Base-by-base conservation (phyloP, 2,329 filamentous ascomycete genomes). In the Sporothrix curviconia region DNA sequence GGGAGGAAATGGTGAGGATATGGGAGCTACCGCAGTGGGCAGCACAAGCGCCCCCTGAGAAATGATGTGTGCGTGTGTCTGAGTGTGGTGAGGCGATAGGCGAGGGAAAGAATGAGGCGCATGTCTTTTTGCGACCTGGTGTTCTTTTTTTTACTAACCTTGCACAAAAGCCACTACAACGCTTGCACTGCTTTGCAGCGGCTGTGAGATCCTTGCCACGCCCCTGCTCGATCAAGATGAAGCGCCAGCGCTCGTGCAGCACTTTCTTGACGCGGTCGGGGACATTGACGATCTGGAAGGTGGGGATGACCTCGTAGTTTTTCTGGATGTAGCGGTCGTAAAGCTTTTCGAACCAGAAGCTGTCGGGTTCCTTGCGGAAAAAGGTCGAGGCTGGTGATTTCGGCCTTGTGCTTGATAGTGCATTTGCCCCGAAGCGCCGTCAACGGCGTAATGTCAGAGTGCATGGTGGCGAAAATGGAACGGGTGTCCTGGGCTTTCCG, bases 321-420 rank as follows among this genome's bases (percentile, higher is more conserved):
- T 95, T 92, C 69, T 96, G 91, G 63, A 99, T 97, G 75, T 97
- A 99, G 59, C 94, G 89, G 74, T 99, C 94, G 72, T 95, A 97
- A 66, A 97, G 83, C 70, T 96, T 95, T 67, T 96, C 92, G 70
- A 90, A 99, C 89, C 92, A 99, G 71, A 99, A 99, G 64, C 81
- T 85, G 72, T 99, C 90, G 65, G 87, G 87, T 25, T 79, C 83
- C 70, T 89, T 92, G 69, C 92, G 89, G 70, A 92, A 96, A 54
- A n/a, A 86, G 83, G 58, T 95, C 89, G 64, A 96, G 75, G 67
- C 89, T 86, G 36, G 82, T 74, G 60, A 97, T 92, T 70, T 97
- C 91, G 62, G 85, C 88, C 65, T 89, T 85, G 76, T 99, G 94
- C 70, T 83, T 81, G 70, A 99, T 94, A 63, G 86, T 84, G 72